Conservation (phyloP, 208 protist species). For the Leishmania gerbilli region DNA sequence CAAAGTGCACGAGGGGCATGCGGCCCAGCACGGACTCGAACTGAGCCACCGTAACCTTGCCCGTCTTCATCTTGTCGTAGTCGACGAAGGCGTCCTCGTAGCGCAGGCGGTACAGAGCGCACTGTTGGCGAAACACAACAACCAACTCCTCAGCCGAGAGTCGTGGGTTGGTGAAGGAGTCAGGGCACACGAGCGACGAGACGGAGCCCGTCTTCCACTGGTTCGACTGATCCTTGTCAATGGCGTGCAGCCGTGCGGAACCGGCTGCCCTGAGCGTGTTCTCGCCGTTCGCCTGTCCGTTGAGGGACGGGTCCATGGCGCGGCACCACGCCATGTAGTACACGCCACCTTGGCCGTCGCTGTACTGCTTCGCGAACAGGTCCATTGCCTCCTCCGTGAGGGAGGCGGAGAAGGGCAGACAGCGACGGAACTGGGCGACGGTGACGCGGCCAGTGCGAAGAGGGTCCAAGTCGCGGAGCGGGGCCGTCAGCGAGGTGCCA, state of each 20-base stretch:
- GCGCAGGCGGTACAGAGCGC: conserved; percentile 73
- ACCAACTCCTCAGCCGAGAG: conserved; percentile 58
- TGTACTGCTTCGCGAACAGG: conserved; percentile 76
- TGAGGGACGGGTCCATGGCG: conserved; percentile 51
- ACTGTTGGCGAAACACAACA: conserved; percentile 60
- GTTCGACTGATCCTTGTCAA: conserved; percentile 12
- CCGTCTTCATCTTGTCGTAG: conserved; percentile 87
- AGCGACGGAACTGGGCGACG: conserved; percentile 65
- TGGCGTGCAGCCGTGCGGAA: not conserved
- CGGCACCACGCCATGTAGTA: conserved; percentile 80
- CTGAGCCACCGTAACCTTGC: conserved; percentile 72
- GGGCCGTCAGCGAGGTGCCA: conserved; percentile 47
- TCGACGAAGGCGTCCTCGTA: conserved; percentile 82
- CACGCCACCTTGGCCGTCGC: conserved; percentile 66
- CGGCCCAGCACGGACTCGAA: conserved; percentile 83
- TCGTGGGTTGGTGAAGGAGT: conserved; percentile 32
- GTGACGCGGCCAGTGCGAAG: conserved; percentile 74
- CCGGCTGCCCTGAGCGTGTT: not conserved
- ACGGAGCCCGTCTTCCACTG: conserved; percentile 17
- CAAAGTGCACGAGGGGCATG: conserved; percentile 76
- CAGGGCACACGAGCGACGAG: conserved; percentile 20
- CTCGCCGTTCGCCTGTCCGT: not conserved
- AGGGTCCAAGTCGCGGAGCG: conserved; percentile 85
- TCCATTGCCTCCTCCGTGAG: conserved; percentile 33
- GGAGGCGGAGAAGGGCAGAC: conserved; percentile 47